Percentiles rank a stretch among this genome's conserved stretches.
phyloP scores from a whole-genome alignment of 1,284 basidiomycete genomes.

The Fomes fomentarius region DNA sequence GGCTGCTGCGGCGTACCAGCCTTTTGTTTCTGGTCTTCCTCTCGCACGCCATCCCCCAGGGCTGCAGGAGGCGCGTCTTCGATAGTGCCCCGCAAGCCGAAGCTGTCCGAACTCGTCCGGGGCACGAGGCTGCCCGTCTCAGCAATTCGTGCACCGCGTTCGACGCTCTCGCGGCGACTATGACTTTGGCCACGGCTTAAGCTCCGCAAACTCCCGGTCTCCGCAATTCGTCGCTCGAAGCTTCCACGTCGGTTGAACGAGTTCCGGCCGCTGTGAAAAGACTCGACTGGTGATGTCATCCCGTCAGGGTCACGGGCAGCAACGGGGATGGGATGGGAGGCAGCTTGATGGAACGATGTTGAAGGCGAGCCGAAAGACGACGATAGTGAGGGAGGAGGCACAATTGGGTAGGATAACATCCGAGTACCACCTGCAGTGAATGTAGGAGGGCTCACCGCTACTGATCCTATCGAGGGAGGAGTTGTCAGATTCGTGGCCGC shows the following conservation, averaged over 20 bases:
- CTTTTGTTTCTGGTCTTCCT: neutral
- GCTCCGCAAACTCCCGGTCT: constrained; percentile 40
- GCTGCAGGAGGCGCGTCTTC: constrained; percentile 13
- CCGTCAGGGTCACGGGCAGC: constrained; percentile 32
- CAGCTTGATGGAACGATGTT: constrained; percentile 65
- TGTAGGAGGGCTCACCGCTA: constrained; percentile 43
- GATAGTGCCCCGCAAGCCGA: constrained; percentile 21
- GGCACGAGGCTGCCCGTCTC: constrained; percentile 41
- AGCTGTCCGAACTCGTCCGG: constrained; percentile 19
- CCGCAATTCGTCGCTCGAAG: constrained; percentile 40
- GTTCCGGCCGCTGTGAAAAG: constrained; percentile 50
- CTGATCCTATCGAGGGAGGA: constrained; percentile 62
- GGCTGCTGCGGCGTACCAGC: constrained; percentile 17
- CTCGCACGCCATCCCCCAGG: neutral
- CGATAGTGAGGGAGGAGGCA: constrained; percentile 66
- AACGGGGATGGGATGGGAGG: constrained; percentile 46
- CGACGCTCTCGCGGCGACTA: constrained; percentile 60
- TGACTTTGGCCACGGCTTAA: constrained; percentile 35
- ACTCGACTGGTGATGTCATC: constrained; percentile 52
- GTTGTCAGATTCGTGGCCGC: constrained; percentile 65
- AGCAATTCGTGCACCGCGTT: constrained; percentile 63
- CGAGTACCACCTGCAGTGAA: constrained; percentile 35
- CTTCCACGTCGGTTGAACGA: constrained; percentile 44
- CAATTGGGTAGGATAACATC: constrained; percentile 63
- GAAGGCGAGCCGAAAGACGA: constrained; percentile 60